Evolutionary conservation across 1,284 basidiomycete species (phyloP).

Genomic region (Marasmius fiardii): DNA sequence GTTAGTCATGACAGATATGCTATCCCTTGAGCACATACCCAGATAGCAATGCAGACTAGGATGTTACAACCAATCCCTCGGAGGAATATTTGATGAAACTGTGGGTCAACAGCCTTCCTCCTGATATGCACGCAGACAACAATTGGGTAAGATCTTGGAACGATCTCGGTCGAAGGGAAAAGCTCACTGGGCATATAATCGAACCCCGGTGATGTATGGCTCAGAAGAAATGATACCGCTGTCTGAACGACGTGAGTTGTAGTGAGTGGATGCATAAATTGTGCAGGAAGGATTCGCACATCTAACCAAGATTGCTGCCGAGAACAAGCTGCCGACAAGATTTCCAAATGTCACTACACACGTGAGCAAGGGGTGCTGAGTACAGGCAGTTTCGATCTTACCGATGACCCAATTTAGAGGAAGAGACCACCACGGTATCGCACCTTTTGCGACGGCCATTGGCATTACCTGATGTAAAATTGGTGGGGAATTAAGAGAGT

Average conservation of each 20-base stretch:
- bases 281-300: constrained; percentile 49
- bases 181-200: constrained; percentile 53
- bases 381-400: constrained; percentile 24
- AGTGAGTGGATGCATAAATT: background rate
- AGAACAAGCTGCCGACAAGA: constrained; percentile 68
- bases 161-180: background rate
- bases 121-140: constrained; percentile 28
- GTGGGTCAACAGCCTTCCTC: constrained; percentile 58
- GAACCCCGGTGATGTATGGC: constrained; percentile 57
- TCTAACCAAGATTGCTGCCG: constrained; percentile 63
- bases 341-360: constrained; percentile 66
- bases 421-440: constrained; percentile 66
- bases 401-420: constrained; percentile 68
- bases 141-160: background rate
- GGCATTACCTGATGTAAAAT: constrained; percentile 49
- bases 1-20: no score
- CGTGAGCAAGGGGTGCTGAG: background rate
- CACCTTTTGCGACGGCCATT: constrained; percentile 60
- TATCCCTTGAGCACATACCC: constrained; percentile 47
- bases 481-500: background rate
- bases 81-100: constrained; percentile 73
- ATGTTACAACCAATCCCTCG: constrained; percentile 81
- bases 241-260: constrained; percentile 31
- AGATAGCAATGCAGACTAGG: constrained; percentile 75
- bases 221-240: constrained; percentile 53